Evolutionary conservation across 345 rosid genomes (phyloP).

Genomic region (Alliaria petiolata): DNA sequence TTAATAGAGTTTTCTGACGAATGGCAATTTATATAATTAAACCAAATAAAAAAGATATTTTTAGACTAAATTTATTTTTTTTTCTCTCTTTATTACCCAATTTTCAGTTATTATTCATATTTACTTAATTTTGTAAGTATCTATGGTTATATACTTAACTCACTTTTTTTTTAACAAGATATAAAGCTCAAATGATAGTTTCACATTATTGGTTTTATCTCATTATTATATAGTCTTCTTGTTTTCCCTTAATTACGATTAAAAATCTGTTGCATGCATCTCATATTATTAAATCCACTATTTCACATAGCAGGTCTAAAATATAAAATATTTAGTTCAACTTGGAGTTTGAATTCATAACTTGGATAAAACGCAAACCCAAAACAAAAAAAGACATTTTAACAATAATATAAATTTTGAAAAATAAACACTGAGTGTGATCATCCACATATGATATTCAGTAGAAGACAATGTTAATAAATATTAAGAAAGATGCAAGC

Average conservation of each 20-base stretch:
- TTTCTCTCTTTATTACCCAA: too few species aligned
- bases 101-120: too few species aligned
- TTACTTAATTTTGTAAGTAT: too few species aligned
- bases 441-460: background rate
- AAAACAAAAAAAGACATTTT: background rate
- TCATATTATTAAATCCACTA: background rate
- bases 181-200: background rate
- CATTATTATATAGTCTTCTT: background rate
- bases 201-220: background rate
- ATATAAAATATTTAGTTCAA: background rate
- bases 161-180: too few species aligned
- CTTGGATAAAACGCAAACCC: background rate
- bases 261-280: background rate
- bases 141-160: too few species aligned
- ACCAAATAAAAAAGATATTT: too few species aligned
- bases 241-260: background rate
- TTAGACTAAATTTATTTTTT: too few species aligned
- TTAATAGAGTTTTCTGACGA: too few species aligned
- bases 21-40: too few species aligned
- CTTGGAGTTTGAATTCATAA: background rate
- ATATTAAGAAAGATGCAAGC: constrained; percentile 4
- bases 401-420: background rate
- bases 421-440: background rate
- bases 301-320: background rate
- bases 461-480: background rate